Conservation (phyloP, 345 rosid genomes). For the Excoecaria agallocha region DNA sequence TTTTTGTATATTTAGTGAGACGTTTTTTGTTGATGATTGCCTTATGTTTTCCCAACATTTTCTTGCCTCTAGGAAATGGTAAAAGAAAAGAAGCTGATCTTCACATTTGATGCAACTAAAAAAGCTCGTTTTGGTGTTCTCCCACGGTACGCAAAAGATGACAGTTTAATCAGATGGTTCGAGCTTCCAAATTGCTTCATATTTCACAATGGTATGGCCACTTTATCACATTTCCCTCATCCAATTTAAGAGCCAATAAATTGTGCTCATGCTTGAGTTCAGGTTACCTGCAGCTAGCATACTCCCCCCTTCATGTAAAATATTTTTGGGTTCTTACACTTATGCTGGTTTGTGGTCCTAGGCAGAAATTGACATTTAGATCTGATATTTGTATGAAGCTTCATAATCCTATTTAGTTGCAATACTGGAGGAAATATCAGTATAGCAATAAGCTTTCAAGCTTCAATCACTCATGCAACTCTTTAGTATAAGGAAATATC, state of each 20-base stretch:
- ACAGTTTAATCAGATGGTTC: constrained; percentile 81
- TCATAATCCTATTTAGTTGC: neutral
- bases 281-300: neutral
- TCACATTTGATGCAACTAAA: constrained; percentile 72
- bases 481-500: neutral
- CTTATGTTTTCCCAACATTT: neutral
- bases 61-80: constrained; percentile 75
- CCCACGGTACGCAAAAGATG: constrained; percentile 88
- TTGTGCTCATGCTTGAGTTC: neutral
- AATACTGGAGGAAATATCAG: neutral
- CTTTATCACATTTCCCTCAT: constrained; percentile 8
- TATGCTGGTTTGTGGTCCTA: constrained; percentile 7
- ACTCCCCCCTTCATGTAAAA: neutral
- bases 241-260: neutral
- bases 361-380: neutral
- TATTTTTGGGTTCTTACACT: neutral
- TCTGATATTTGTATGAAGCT: neutral
- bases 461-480: neutral
- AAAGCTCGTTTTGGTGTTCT: constrained; percentile 91
- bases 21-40: neutral
- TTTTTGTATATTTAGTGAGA: neutral
- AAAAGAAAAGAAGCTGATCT: constrained; percentile 69
- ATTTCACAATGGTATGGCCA: constrained; percentile 74
- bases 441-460: neutral
- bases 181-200: constrained; percentile 98